Evolutionary conservation across 2,329 filamentous ascomycete genomes (phyloP).

Genomic region (Nigrograna mackinnonii): DNA sequence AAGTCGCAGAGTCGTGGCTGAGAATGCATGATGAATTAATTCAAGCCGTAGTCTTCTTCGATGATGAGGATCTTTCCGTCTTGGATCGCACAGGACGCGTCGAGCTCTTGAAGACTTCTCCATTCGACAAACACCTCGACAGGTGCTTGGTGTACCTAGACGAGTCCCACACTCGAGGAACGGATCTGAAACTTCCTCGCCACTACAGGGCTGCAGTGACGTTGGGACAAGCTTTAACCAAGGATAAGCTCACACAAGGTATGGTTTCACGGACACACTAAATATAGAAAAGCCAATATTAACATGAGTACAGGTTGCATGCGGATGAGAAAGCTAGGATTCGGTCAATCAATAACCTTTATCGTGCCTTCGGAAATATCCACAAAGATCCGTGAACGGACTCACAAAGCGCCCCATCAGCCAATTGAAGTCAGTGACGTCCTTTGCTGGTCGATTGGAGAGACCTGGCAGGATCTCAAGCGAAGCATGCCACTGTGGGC

Average conservation of each 20-base stretch:
- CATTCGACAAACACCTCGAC: constrained; percentile 30
- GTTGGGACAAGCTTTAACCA: constrained; percentile 60
- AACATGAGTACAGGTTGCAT: no score
- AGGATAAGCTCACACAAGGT: constrained; percentile 72
- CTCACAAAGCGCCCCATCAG: no score
- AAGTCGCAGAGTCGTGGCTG: constrained; percentile 57
- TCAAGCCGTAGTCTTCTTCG: background rate
- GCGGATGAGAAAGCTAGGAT: constrained; percentile 70
- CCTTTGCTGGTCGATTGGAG: constrained; percentile 61
- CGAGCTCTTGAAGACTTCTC: constrained; percentile 50
- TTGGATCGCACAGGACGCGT: background rate
- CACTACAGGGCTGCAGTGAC: background rate
- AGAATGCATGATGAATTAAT: constrained; percentile 16
- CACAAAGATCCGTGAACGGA: background rate
- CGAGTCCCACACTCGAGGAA: background rate
- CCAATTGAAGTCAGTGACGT: constrained; percentile 54
- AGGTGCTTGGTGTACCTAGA: background rate
- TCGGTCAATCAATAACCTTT: constrained; percentile 68
- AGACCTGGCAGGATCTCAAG: constrained; percentile 57
- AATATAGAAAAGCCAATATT: no score
- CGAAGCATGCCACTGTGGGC: constrained; percentile 63
- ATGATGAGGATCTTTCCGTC: background rate
- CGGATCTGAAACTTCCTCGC: background rate
- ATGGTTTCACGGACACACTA: constrained; percentile 68
- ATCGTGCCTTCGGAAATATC: constrained; percentile 64